Base-by-base conservation (phyloP, 345 rosid genomes). In the Bruguiera parviflora region DNA sequence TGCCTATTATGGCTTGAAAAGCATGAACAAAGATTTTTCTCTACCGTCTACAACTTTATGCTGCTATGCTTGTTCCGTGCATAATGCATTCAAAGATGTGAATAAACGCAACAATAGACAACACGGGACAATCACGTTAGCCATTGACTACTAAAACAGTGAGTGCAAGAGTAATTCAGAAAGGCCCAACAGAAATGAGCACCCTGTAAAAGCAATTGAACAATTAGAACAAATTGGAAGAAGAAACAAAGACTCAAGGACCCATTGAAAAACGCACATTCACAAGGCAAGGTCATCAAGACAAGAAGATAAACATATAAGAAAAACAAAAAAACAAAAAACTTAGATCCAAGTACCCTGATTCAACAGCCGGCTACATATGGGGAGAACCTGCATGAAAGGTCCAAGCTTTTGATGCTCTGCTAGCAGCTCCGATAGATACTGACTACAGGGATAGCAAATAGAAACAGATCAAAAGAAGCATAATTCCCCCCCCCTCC, bases 321-420 rank as follows among this genome's bases (percentile, higher is more conserved):
- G 8, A 43, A 13, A 2, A 74, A 39, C 67, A 22, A 60, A 65
- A 58, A 56, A 68, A 74, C 80, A 29, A 61, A 80, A 86, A 78
- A 69, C 65, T 66, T 47, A 86, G 94, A 95, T 90, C 96, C 91
- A 88, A 75, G 63, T 20, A 92, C 99, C 99, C 90, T 95, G 99
- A 83, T 88, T 88, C 71, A 95, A 69, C 71, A 95, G 89, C 33
- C 99, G 87, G 89, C 91, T 87, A 75, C 99, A 92, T 71, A 84
- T 84, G 52, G 97, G 99, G 58, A 95, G 92, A 67, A 95, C 89
- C 77, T 87, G 96, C 82, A 86, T 80, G 84, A 95, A 95, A 77
- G 99, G 99, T 70, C 92, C 93, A 75, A 95, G 88, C 96, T 95
- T 95, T 68, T 90, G 96, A 83, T 87, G 96, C 82, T 95, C 99